Evolutionary conservation across 1,139 yeast genomes (phyloP).

Genomic region (Scheffersomyces lignicola): DNA sequence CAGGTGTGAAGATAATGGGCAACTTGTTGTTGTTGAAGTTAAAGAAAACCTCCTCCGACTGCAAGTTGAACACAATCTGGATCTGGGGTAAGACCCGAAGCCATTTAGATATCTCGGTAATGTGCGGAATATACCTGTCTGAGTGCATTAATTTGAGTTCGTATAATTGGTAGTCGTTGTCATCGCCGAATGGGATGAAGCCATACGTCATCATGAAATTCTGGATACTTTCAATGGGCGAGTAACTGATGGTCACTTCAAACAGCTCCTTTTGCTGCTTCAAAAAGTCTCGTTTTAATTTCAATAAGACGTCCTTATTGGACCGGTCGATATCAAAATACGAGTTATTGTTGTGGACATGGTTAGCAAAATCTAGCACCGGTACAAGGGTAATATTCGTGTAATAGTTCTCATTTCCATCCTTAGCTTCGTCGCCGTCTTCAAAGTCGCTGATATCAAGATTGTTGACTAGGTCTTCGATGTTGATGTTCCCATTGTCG

Average conservation of each 20-base stretch:
- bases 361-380: conserved; percentile 67
- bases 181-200: conserved; percentile 41
- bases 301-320: conserved; percentile 44
- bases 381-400: conserved; percentile 65
- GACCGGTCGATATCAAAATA: conserved; percentile 60
- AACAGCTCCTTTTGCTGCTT: conserved; percentile 8
- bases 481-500: neutral
- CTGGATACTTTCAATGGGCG: conserved; percentile 45
- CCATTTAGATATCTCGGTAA: conserved; percentile 22
- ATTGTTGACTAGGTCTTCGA: neutral
- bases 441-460: neutral
- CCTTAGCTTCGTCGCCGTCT: neutral
- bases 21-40: conserved; percentile 17
- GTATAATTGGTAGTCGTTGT: conserved; percentile 13
- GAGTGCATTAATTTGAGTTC: conserved; percentile 12
- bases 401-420: conserved; percentile 21
- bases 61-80: conserved; percentile 17
- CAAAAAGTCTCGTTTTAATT: conserved; percentile 20
- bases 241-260: conserved; percentile 47
- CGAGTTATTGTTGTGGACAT: conserved; percentile 47
- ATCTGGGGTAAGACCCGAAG: conserved; percentile 24
- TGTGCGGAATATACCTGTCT: conserved; percentile 8
- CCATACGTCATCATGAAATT: conserved; percentile 58
- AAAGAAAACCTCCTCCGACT: conserved; percentile 14
- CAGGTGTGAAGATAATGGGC: conserved; percentile 17